Evolutionary conservation across 1,284 basidiomycete species (phyloP).

Genomic region (Austroboletus niveus): DNA sequence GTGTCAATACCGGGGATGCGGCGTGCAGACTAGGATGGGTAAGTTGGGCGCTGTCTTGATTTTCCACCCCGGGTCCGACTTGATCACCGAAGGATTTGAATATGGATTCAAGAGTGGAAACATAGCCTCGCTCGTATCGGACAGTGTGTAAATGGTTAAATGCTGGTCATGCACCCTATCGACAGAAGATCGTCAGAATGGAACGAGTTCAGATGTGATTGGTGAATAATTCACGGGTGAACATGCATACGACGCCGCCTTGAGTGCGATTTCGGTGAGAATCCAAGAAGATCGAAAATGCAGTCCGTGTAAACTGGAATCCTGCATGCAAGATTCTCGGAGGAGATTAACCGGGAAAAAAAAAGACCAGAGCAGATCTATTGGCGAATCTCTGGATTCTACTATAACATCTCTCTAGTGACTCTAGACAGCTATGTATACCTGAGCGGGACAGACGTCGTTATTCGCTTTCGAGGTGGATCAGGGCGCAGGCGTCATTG

Average conservation of each 20-base stretch:
- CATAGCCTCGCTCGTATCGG: conserved; percentile 6
- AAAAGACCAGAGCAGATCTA: no score
- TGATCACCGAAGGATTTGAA: conserved; percentile 10
- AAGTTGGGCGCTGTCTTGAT: conserved; percentile 1
- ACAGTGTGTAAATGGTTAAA: neutral
- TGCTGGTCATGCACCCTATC: neutral
- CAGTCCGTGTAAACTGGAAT: no score
- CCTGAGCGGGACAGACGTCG: neutral
- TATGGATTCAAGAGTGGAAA: neutral
- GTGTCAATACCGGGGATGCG: neutral
- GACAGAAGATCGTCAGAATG: no score
- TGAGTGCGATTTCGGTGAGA: no score
- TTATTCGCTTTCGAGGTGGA: neutral
- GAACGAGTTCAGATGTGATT: no score
- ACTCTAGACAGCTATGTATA: neutral
- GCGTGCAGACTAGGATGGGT: neutral
- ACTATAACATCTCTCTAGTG: neutral
- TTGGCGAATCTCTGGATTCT: neutral
- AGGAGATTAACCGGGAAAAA: no score
- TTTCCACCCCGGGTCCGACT: conserved; percentile 2
- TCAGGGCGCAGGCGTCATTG: conserved; percentile 6
- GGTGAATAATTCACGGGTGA: no score
- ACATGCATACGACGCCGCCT: no score
- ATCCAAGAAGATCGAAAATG: no score
- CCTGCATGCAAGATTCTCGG: no score